Base-by-base conservation (phyloP, 345 rosid species). In the Hirschfeldia incana region DNA sequence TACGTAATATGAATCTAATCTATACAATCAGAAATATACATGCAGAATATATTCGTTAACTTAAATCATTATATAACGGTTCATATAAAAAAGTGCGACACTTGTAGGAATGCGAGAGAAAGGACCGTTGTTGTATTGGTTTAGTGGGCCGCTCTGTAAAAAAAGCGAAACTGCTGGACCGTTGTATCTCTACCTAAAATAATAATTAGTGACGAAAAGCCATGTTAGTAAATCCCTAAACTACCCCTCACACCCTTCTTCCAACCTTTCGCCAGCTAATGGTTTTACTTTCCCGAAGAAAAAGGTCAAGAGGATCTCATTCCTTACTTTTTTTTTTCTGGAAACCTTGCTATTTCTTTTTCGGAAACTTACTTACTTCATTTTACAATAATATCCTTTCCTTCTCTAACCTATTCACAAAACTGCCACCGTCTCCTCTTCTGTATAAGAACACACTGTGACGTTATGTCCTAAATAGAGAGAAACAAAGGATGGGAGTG, bases 201-300 rank as follows among this genome's bases (percentile, higher is more conserved):
- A 46, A 46, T 13, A 11, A 11, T 46, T n/a, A 49, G 57, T n/a
- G 16, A 49, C 16, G 57, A 49, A 49, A 49, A 49, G 57, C 21
- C 8, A 13, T 49, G 57, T 15, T 13, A 17, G 5, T 4, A 49
- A 49, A 64, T 27, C 0, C 59, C 83, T 0, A 75, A 70, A 75
- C 51, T 75, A 75, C 73, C 83, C 80, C 69, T 74, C 29, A 49
- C 16, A 13, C 57, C 17, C 57, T 49, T n/a, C 17, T n/a, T 6
- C 27, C 61, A 69, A 49, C 67, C 75, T 74, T 51, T 64, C 42
- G 73, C 83, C 79, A 80, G 83, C 76, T 80, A 64, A 4, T 39
- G 27, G 13, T 49, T 12, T 44, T 21, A 61, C 67, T 70, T 75
- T 80, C 11, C 72, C 71, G 53, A 70, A 11, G 55, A 44, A 42